Evolutionary conservation across 495 filamentous ascomycete genomes (phyloP).

Genomic region (Hyphodiscus hymeniophilus): DNA sequence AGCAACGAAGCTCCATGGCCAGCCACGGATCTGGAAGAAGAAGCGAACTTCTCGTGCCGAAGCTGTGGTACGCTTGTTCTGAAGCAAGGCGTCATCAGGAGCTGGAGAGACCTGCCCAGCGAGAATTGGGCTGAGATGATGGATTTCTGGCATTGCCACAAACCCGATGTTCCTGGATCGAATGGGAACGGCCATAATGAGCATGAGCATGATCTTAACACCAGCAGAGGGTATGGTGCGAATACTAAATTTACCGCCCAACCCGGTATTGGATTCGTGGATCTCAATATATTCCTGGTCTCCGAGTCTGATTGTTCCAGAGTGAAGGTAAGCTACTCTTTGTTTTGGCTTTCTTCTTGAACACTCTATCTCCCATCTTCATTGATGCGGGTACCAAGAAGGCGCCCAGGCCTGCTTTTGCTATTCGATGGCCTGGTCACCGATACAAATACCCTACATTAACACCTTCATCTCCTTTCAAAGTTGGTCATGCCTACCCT

Average conservation of each 20-base stretch:
- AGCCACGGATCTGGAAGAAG: constrained; percentile 48
- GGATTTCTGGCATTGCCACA: constrained; percentile 99
- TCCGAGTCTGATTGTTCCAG: constrained; percentile 51
- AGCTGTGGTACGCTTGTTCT: constrained; percentile 46
- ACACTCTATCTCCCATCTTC: neutral
- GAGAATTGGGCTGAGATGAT: constrained; percentile 99
- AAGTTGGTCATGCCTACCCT: constrained; percentile 17
- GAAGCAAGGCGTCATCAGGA: constrained; percentile 30
- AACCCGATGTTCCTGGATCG: constrained; percentile 47
- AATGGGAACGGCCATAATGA: constrained; percentile 4
- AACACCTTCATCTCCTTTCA: constrained; percentile 31
- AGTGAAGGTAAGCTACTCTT: constrained; percentile 49
- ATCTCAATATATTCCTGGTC: constrained; percentile 68
- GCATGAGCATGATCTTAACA: constrained; percentile 23
- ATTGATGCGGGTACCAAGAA: constrained; percentile 69
- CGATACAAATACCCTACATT: constrained; percentile 92
- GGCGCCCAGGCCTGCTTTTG: constrained; percentile 54
- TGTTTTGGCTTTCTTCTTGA: constrained; percentile 13
- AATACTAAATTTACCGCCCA: constrained; percentile 57
- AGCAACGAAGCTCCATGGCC: constrained; percentile 59
- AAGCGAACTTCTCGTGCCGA: constrained; percentile 54
- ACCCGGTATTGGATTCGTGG: constrained; percentile 64
- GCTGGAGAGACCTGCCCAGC: constrained; percentile 94
- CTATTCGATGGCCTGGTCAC: constrained; percentile 56
- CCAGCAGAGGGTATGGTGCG: constrained; percentile 66